Conservation (phyloP, 148 eudicot genomes). For the Rhododendron simsii region DNA sequence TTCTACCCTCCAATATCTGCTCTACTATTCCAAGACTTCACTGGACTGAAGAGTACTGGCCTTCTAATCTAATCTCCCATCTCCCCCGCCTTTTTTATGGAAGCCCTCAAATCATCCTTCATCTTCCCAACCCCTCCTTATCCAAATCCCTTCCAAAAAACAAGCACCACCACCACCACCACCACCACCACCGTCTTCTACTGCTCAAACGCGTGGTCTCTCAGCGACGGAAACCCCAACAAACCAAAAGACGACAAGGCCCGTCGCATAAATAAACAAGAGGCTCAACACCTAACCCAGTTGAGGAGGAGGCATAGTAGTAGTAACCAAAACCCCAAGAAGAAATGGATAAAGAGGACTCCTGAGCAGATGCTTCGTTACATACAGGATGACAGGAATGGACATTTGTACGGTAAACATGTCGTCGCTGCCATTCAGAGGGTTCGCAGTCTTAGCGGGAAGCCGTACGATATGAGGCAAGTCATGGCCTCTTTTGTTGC, state of each 20-base stretch:
- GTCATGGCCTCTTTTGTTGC: slow-evolving; percentile 80
- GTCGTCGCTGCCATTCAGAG: slow-evolving; percentile 75
- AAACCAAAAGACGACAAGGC: slow-evolving; percentile 81
- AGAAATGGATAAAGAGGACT: slow-evolving; percentile 68
- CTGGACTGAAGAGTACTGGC: background rate
- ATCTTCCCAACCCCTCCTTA: slow-evolving; percentile 26
- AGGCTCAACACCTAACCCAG: slow-evolving; percentile 49
- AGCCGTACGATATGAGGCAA: slow-evolving; percentile 64
- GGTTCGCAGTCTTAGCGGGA: slow-evolving; percentile 69
- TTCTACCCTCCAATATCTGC: background rate
- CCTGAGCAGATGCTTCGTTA: slow-evolving; percentile 93
- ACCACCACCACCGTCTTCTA: slow-evolving; percentile 11
- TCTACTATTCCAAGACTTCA: background rate
- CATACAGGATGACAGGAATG: slow-evolving; percentile 74
- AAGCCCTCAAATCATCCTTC: slow-evolving; percentile 46
- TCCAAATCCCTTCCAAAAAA: slow-evolving; percentile 8
- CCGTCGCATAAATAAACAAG: slow-evolving; percentile 69
- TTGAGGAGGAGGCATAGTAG: slow-evolving; percentile 32
- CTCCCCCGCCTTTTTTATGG: slow-evolving; percentile 18
- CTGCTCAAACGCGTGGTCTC: slow-evolving; percentile 81
- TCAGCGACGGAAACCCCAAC: slow-evolving; percentile 52
- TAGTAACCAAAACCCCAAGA: slow-evolving; percentile 75
- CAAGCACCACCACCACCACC: slow-evolving; percentile 2
- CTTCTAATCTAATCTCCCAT: background rate
- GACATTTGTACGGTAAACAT: slow-evolving; percentile 75